Percentiles rank a stretch among this genome's conserved stretches.
These are phyloP conservation scores for Datura wrightii DNA, from an alignment of 257 asterid species.

Conservation along the genomic window DNA sequence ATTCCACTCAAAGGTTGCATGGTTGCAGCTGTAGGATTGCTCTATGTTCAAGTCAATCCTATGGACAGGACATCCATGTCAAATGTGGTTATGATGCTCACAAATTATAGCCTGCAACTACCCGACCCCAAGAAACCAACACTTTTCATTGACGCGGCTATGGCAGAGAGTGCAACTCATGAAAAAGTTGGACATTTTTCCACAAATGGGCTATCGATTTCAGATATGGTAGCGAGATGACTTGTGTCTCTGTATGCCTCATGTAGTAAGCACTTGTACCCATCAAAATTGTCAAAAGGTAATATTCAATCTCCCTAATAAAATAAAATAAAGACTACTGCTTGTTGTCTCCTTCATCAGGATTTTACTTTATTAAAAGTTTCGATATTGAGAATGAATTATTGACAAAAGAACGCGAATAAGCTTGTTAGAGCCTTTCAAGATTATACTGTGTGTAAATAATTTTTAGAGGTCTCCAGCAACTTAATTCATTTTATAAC, in stretches of 20 bases:
- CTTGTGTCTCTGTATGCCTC: not conserved
- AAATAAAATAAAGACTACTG: not conserved
- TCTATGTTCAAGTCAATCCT: too few species aligned
- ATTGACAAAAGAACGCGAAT: too few species aligned
- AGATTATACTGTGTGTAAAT: too few species aligned
- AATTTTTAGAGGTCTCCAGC: not conserved
- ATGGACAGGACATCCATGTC: too few species aligned
- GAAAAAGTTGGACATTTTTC: constrained; percentile 25
- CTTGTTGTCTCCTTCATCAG: not conserved
- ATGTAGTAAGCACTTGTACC: too few species aligned
- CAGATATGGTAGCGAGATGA: constrained; percentile 36
- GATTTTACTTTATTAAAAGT: not conserved
- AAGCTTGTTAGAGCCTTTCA: not conserved
- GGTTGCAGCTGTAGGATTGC: too few species aligned
- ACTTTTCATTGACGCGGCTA: constrained; percentile 34
- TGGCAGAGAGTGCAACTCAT: not conserved
- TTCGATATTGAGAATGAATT: not conserved
- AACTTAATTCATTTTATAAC: not conserved
- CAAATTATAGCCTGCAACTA: too few species aligned
- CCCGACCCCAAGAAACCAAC: constrained; percentile 45
- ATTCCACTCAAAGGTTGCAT: too few species aligned
- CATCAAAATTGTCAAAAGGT: not conserved
- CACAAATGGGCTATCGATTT: constrained; percentile 31
- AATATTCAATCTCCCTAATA: not conserved
- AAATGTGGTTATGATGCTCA: too few species aligned